Conservation (phyloP, 1,284 basidiomycete species). For the Tilletia caries region DNA sequence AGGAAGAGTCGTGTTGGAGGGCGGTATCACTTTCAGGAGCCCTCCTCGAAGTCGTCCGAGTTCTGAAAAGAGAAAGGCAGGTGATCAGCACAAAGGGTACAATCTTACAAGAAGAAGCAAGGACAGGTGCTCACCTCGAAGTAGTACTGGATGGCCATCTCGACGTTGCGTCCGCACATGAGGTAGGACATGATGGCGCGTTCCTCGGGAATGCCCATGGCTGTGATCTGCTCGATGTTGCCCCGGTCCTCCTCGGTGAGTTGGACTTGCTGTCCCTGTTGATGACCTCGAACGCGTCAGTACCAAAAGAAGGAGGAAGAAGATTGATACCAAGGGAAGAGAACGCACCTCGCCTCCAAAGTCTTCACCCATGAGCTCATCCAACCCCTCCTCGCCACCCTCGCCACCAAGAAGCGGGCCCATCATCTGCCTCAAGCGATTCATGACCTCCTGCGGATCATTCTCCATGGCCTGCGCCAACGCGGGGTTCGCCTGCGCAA, state of each 20-base stretch:
- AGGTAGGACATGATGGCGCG: conserved; percentile 51
- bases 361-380: conserved; percentile 1
- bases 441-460: conserved; percentile 49
- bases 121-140: conserved; percentile 43
- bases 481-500: conserved; percentile 51
- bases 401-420: conserved; percentile 8
- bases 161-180: conserved; percentile 52
- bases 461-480: conserved; percentile 47
- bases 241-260: conserved; percentile 40
- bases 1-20: too few relatives aligned
- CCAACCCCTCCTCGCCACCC: background rate
- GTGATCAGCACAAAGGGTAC: background rate
- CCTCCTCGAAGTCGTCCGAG: conserved; percentile 11
- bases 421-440: conserved; percentile 25
- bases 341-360: background rate
- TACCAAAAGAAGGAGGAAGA: background rate
- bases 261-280: conserved; percentile 6
- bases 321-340: background rate
- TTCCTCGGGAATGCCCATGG: conserved; percentile 49
- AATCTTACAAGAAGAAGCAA: too few relatives aligned
- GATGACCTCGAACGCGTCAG: conserved; percentile 33
- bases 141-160: conserved; percentile 53
- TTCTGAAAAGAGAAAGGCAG: background rate
- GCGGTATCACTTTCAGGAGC: too few relatives aligned
- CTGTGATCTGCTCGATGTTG: conserved; percentile 44